Conservation (phyloP, 2,329 filamentous ascomycete species). For the Aureobasidium namibiae region DNA sequence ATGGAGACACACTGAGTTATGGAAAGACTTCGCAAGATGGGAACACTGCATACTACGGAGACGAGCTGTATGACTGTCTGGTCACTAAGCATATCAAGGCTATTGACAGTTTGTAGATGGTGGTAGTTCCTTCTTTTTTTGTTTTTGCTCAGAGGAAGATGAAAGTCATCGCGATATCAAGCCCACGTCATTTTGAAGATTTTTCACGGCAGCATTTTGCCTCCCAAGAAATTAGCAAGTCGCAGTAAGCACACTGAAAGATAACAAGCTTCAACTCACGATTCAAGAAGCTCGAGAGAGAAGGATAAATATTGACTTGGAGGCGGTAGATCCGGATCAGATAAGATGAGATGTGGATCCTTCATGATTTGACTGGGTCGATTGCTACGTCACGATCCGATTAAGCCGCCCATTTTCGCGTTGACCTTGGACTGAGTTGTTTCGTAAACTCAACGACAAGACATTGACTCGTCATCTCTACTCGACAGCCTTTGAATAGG, state of each 20-base stretch:
- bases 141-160: no score
- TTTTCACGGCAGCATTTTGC: no score
- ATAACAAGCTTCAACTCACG: not conserved
- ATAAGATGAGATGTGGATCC: not conserved
- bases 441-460: not conserved
- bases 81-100: slow-evolving; percentile 6
- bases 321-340: not conserved
- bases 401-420: not conserved
- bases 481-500: not conserved
- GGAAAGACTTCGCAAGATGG: slow-evolving; percentile 18
- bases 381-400: not conserved
- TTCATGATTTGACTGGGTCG: no score
- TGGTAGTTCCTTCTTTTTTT: not conserved
- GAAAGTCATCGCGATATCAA: not conserved
- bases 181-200: no score
- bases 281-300: not conserved
- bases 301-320: not conserved
- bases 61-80: slow-evolving; percentile 1
- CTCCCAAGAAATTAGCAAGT: not conserved
- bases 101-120: not conserved
- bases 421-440: not conserved
- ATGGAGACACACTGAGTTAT: slow-evolving; percentile 18
- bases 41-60: slow-evolving; percentile 17
- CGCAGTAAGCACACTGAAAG: no score
- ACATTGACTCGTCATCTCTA: not conserved